These are phyloP conservation scores for Cercophora sp. DNA, from an alignment of 495 filamentous ascomycete species.

Conservation along the genomic window DNA sequence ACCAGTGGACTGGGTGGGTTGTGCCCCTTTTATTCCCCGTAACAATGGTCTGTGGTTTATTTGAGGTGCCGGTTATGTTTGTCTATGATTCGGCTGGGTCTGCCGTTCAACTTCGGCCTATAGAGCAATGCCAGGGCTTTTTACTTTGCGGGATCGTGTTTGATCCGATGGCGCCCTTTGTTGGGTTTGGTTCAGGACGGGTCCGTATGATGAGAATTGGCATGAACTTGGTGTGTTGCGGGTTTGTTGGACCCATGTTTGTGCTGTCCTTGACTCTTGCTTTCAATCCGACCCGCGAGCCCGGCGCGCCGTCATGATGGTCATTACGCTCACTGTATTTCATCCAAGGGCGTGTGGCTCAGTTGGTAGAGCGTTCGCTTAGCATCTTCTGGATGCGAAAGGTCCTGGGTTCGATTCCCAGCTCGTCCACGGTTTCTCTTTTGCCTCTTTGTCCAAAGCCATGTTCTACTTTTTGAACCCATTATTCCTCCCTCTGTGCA, in stretches of 20 bases:
- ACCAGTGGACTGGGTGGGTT: neutral
- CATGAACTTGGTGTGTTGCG: too few species aligned
- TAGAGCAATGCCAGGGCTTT: neutral
- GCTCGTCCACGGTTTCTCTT: slow-evolving; percentile 11
- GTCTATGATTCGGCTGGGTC: neutral
- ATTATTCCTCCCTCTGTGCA: too few species aligned
- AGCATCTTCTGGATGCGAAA: slow-evolving; percentile 15
- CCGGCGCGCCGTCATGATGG: too few species aligned
- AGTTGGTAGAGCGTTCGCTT: slow-evolving; percentile 14
- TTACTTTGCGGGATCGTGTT: neutral
- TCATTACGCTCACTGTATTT: neutral
- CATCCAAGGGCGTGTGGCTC: slow-evolving; percentile 11
- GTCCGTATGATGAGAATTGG: too few species aligned
- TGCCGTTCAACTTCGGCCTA: too few species aligned
- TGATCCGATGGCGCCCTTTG: neutral
- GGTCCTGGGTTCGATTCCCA: slow-evolving; percentile 24
- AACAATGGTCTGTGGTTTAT: neutral
- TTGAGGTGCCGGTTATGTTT: neutral
- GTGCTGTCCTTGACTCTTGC: too few species aligned
- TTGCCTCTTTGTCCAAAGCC: neutral
- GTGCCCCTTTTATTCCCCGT: neutral
- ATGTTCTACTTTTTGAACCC: too few species aligned
- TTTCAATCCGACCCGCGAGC: too few species aligned
- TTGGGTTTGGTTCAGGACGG: too few species aligned
- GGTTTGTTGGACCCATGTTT: too few species aligned